These are phyloP conservation scores for Talaromyces albobiverticillius DNA, from an alignment of 2,329 filamentous ascomycete species.

Conservation along the genomic window DNA sequence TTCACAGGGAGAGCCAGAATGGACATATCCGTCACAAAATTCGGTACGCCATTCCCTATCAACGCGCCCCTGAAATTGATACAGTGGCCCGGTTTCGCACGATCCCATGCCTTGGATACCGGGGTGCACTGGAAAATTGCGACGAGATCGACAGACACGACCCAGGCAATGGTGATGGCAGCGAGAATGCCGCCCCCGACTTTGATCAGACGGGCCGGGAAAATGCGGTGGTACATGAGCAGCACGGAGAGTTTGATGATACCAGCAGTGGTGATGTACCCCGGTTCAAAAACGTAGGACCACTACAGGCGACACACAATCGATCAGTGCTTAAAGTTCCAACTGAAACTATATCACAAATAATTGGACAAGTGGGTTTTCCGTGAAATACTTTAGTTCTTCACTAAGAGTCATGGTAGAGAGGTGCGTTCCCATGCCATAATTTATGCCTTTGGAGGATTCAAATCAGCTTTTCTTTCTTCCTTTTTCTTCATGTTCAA, in stretches of 20 bases:
- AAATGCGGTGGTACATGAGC: conserved; percentile 55
- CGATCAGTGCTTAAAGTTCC: conserved; percentile 21
- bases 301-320: not conserved
- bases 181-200: conserved; percentile 42
- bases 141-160: conserved; percentile 47
- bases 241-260: conserved; percentile 52
- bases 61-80: conserved; percentile 52
- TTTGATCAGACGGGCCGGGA: conserved; percentile 45
- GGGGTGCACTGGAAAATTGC: conserved; percentile 55
- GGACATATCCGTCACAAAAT: conserved; percentile 24
- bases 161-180: conserved; percentile 47
- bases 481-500: not conserved
- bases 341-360: not conserved
- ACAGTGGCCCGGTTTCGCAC: conserved; percentile 44
- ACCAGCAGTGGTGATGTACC: conserved; percentile 44
- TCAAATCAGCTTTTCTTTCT: not conserved
- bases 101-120: conserved; percentile 50
- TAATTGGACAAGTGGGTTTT: conserved; percentile 34
- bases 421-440: conserved; percentile 19
- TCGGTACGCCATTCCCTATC: conserved; percentile 49
- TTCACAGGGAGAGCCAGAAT: conserved; percentile 26
- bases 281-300: conserved; percentile 27
- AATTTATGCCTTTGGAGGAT: conserved; percentile 15
- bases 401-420: too few species aligned
- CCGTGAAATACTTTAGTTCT: conserved; percentile 3